phyloP scores from a whole-genome alignment of 495 filamentous ascomycete species.

The Aspergillus ostianus region DNA sequence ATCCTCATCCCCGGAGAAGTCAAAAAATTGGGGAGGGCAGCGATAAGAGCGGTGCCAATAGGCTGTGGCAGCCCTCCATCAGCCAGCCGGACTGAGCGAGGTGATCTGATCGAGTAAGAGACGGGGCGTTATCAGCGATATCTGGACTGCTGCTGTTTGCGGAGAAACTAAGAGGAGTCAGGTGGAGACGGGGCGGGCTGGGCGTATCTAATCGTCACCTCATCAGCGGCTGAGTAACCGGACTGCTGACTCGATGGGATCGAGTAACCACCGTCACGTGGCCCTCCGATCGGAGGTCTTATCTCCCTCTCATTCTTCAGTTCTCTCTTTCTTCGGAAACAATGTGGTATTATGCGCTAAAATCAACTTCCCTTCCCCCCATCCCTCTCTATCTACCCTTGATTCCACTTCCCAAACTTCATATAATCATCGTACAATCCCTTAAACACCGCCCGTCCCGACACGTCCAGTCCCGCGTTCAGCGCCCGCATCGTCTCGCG shows the following conservation, averaged over 20 bases:
- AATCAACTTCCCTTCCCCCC: not conserved
- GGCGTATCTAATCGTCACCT: slow-evolving; percentile 24
- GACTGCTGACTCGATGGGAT: slow-evolving; percentile 41
- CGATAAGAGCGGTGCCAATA: not conserved
- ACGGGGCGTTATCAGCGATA: slow-evolving; percentile 23
- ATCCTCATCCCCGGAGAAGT: not conserved
- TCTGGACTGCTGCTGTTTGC: slow-evolving; percentile 1
- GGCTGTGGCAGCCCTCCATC: slow-evolving; percentile 21
- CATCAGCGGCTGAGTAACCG: not conserved
- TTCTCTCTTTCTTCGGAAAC: not conserved
- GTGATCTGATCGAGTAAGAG: slow-evolving; percentile 26
- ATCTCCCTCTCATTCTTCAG: not conserved
- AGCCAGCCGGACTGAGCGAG: not conserved
- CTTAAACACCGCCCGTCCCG: slow-evolving; percentile 67
- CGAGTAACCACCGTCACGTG: slow-evolving; percentile 40
- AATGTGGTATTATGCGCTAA: not conserved
- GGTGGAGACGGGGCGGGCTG: not conserved
- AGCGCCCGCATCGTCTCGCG: slow-evolving; percentile 62
- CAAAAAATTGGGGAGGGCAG: not conserved
- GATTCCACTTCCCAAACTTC: slow-evolving; percentile 69
- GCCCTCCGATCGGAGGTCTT: not conserved
- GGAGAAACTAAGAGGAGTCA: not conserved
- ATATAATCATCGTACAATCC: slow-evolving; percentile 67
- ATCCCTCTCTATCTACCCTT: slow-evolving; percentile 32
- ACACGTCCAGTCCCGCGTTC: slow-evolving; percentile 66